A percentile compares a stretch with the other conserved stretches of the same genome.
Conservation (phyloP, 2,329 filamentous ascomycete genomes). For the Periconia digitata region DNA sequence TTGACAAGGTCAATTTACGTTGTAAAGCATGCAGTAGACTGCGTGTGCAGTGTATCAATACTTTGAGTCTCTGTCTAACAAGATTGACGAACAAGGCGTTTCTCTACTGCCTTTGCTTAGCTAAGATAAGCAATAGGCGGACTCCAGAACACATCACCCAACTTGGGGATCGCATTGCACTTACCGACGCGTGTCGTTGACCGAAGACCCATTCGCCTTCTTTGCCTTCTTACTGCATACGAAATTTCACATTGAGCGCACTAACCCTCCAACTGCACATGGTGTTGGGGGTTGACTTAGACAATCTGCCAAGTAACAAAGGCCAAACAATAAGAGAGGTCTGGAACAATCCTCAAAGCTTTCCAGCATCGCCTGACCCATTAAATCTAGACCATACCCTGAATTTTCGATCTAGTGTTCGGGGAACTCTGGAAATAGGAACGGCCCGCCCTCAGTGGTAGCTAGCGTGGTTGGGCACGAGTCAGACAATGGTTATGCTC, state of each 20-base stretch:
- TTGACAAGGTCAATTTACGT: background rate
- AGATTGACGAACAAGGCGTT: background rate
- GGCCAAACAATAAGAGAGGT: background rate
- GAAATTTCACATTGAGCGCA: too few species aligned
- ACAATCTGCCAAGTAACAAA: background rate
- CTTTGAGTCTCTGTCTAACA: background rate
- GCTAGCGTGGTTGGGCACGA: too few species aligned
- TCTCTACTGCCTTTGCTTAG: too few species aligned
- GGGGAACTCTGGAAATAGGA: background rate
- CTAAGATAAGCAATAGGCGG: too few species aligned
- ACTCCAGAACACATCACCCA: too few species aligned
- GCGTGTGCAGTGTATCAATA: background rate
- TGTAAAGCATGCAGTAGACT: background rate
- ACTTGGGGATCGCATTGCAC: too few species aligned
- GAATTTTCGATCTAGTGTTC: background rate
- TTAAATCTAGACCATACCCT: background rate
- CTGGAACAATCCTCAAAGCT: background rate
- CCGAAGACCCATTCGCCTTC: too few species aligned
- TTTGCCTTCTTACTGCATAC: too few species aligned
- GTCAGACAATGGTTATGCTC: background rate
- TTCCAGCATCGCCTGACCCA: background rate
- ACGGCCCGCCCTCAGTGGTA: constrained; percentile 3
- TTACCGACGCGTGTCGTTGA: too few species aligned
- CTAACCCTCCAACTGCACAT: too few species aligned
- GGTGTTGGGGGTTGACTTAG: too few species aligned